These are phyloP conservation scores for Brassica incana DNA, from an alignment of 345 rosid genomes.

Conservation along the genomic window DNA sequence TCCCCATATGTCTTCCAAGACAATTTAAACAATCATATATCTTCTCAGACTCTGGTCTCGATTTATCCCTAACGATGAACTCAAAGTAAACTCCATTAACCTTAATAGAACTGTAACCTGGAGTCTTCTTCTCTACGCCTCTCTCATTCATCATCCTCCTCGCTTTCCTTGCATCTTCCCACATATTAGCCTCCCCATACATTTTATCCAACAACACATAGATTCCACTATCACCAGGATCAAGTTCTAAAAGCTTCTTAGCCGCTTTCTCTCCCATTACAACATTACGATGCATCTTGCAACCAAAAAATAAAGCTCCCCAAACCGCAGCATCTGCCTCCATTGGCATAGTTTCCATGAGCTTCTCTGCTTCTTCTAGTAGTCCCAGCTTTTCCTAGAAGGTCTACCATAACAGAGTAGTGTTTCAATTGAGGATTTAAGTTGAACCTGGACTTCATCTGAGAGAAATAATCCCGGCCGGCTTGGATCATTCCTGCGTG, in stretches of 20 bases:
- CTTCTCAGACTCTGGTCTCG: slow-evolving; percentile 50
- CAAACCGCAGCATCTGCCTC: slow-evolving; percentile 74
- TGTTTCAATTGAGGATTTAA: slow-evolving; percentile 66
- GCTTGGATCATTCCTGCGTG: slow-evolving; percentile 81
- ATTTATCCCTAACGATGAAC: slow-evolving; percentile 72
- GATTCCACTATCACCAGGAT: slow-evolving; percentile 74
- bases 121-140: slow-evolving; percentile 82
- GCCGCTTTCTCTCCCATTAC: slow-evolving; percentile 71
- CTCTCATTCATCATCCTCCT: slow-evolving; percentile 70
- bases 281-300: slow-evolving; percentile 66
- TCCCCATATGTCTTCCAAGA: neutral
- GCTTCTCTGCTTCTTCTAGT: slow-evolving; percentile 68
- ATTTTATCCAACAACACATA: slow-evolving; percentile 74
- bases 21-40: slow-evolving; percentile 44
- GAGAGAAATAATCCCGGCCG: slow-evolving; percentile 63
- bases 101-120: slow-evolving; percentile 82
- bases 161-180: slow-evolving; percentile 63
- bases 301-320: slow-evolving; percentile 84
- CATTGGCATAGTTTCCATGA: slow-evolving; percentile 70
- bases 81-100: slow-evolving; percentile 61
- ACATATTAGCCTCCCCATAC: slow-evolving; percentile 76
- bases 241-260: slow-evolving; percentile 71
- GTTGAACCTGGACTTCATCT: slow-evolving; percentile 63
- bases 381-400: slow-evolving; percentile 85
- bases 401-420: slow-evolving; percentile 89